phyloP scores from a whole-genome alignment of 352 stramenopile species.

The Pythium vanterpoolii region DNA sequence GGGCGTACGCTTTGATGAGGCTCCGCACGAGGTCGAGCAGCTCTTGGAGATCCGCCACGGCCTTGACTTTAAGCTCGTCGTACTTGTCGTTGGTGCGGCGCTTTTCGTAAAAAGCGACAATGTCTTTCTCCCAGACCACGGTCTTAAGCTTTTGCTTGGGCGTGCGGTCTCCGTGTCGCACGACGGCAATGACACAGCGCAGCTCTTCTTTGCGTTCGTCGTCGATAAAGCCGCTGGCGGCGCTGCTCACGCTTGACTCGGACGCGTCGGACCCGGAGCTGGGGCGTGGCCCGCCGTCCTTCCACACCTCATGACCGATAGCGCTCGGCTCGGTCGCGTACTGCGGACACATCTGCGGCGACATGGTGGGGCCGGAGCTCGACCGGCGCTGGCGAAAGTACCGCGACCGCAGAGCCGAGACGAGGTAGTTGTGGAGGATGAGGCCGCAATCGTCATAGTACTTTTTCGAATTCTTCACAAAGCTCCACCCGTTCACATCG shows the following conservation, averaged over 20 bases:
- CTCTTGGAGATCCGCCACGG: slow-evolving; percentile 75
- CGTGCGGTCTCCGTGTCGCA: slow-evolving; percentile 98
- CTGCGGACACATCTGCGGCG: slow-evolving; percentile 72
- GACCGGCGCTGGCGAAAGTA: slow-evolving; percentile 74
- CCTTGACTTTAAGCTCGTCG: slow-evolving; percentile 85
- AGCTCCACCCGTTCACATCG: slow-evolving; percentile 99
- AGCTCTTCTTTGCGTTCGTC: slow-evolving; percentile 94
- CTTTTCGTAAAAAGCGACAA: slow-evolving; percentile 84
- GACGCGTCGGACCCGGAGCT: slow-evolving; percentile 68
- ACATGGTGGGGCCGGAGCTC: slow-evolving; percentile 35
- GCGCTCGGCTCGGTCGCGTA: slow-evolving; percentile 58
- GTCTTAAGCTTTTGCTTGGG: slow-evolving; percentile 99
- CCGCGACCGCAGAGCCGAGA: slow-evolving; percentile 71
- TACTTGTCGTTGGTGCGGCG: slow-evolving; percentile 67
- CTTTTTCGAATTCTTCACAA: slow-evolving; percentile 98
- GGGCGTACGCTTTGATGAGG: slow-evolving; percentile 81
- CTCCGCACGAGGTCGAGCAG: slow-evolving; percentile 76
- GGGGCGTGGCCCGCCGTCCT: slow-evolving; percentile 30
- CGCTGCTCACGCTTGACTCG: slow-evolving; percentile 64
- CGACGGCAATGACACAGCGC: slow-evolving; percentile 97
- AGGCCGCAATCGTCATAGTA: slow-evolving; percentile 98
- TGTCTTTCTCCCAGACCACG: slow-evolving; percentile 77
- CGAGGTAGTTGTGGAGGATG: slow-evolving; percentile 91
- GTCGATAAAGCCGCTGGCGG: slow-evolving; percentile 45
- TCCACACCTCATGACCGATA: slow-evolving; percentile 21